Evolutionary conservation across 1,284 basidiomycete genomes (phyloP), one percentile per base, ranked within the genome.

Genomic region (Ceratobasidium sp.): DNA sequence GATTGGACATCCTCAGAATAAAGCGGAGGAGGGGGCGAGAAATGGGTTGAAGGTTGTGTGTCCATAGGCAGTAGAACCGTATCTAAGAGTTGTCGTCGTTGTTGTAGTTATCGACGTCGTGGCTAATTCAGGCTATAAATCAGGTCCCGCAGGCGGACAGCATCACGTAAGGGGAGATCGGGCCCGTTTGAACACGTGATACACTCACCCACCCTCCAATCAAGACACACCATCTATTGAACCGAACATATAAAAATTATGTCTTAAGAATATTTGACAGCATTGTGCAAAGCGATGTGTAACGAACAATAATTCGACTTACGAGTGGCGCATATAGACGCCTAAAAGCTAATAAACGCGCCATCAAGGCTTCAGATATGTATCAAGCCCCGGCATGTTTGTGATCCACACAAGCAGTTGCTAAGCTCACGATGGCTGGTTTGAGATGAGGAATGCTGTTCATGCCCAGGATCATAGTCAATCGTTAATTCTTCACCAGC

Each of bases 401-500:
- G 64, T 15, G 64, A 38, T 3, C 52, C 52, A 47, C 64, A 67
- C 2, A 13, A 34, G 31, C 64, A 67, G 20, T 65, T 34, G 15
- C 12, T 50, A n/a, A 50, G 34, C 12, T 50, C 49, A 15, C 35
- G 38, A 40, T 40, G 17, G 38, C 38, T 42, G 34, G 12, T 17
- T 17, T 17, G 60, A n/a, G 40, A 20, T 25, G 60, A 25, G 10
- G 49, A 27, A 4, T 25, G 13, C 10, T 4, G 15, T 13, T 58
- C 54, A 31, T 54, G 8, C 38, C 58, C 32, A 0, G 70, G 67
- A 20, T 64, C 22, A 47, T 71, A 71, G 40, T 71, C 70, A 29
- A 71, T 65, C 10, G 52, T 55, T 20, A 71, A 58, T 38, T 71
- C 70, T 49, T 71, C 67, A n/a, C 67, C 40, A 1, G 54, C 58